Base-by-base conservation (phyloP, 2,329 filamentous ascomycete genomes). In the Stagonosporopsis rhizophila region DNA sequence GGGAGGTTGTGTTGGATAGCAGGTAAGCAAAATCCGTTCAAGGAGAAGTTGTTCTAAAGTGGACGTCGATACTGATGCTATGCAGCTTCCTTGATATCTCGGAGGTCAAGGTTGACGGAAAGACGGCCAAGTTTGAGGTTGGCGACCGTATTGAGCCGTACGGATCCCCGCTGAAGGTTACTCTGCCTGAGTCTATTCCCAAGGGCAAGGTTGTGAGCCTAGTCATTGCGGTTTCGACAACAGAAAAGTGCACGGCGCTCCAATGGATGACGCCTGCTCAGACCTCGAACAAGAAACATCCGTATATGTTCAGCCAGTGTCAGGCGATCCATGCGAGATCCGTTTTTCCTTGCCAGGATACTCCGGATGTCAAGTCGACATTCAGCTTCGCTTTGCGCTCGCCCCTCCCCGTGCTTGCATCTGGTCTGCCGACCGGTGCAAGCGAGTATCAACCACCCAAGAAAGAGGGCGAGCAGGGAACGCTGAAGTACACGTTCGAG, bases 271-370 rank as follows among this genome's bases (percentile, higher is more conserved):
- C 90, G 0, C 92, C 92, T 2, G 89, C 89, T 28, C 95, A 98
- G 80, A 98, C 95, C 0, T 92, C 91, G 56, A 97, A 96, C 84
- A 93, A 92, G 81, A 95, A 92, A 77, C 90, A 96, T 65, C 94
- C 94, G 1, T 98, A 97, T 78, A 94, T 98, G 88, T 98, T 98
- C 81, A 96, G 91, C 40, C 95, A 98, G 80, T 96, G 93, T 76
- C 94, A 99, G 81, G 93, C 94, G 50, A 98, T 97, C 70, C 93
- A 98, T 71, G 92, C 91, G 39, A 88, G 95, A 58, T 96, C 92
- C 44, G 85, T 98, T 59, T 96, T 98, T 76, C 95, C 95, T 6
- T 98, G 94, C 78, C 94, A 98, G 80, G 95, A 99, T 73, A 98
- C 95, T 0, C 95, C 95, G 3, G 94, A 97, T 74, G 90, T 97